Percentiles rank a stretch among this genome's conserved stretches.
Conservation (phyloP, 1,284 basidiomycete genomes). For the Peniophora sp. region DNA sequence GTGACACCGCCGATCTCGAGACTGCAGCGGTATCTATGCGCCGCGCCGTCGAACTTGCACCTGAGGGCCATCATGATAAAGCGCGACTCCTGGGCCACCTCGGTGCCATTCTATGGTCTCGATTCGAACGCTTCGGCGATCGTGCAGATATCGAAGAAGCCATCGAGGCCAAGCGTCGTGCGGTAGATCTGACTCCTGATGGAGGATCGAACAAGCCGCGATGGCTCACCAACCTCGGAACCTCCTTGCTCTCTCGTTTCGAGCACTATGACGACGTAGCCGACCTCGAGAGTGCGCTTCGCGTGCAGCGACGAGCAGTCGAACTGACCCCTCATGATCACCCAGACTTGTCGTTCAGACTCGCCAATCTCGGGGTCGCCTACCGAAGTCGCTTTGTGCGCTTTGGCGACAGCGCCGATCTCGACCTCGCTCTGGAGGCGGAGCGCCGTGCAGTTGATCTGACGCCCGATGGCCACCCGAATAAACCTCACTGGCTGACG, state of each 20-base stretch:
- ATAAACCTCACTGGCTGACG: not conserved
- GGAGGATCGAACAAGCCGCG: constrained; percentile 1
- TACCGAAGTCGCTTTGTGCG: not conserved
- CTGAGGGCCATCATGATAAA: not conserved
- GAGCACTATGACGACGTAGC: constrained; percentile 7
- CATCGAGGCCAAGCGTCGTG: not conserved
- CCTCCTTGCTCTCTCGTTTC: constrained; percentile 18
- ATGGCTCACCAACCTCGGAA: constrained; percentile 18
- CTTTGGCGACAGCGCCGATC: not conserved
- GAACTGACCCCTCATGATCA: not conserved
- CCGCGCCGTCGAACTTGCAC: not conserved
- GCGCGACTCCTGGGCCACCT: not conserved
- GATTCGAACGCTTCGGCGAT: not conserved
- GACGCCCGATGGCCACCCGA: not conserved
- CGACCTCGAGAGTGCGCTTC: constrained; percentile 18
- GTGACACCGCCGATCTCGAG: not conserved
- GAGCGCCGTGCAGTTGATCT: not conserved
- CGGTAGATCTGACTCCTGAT: not conserved
- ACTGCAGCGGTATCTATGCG: not conserved
- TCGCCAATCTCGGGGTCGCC: not conserved
- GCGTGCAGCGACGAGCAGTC: not conserved
- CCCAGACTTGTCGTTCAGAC: not conserved
- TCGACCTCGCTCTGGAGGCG: not conserved
- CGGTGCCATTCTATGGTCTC: not conserved
- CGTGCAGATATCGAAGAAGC: not conserved